Evolutionary conservation across 176 grass and related monocot genomes (phyloP), one percentile per base, ranked within the genome.

Genomic region (Cenchrus fungigraminus): DNA sequence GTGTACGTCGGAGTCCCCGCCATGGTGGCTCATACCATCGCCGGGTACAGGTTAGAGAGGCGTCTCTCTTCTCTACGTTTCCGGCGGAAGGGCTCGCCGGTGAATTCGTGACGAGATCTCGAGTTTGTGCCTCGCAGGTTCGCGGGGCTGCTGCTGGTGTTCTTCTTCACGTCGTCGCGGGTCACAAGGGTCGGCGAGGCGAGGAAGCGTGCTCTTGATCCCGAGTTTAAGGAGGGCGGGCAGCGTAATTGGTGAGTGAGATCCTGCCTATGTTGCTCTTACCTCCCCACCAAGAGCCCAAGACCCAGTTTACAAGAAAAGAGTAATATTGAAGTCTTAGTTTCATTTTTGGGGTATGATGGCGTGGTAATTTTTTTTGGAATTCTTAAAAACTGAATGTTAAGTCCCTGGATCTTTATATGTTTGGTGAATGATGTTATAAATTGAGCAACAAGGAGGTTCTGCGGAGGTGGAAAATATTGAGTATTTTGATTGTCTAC

Each of bases 131-230:
- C 52, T 32, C 81, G 88, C 74, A 98, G 97, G 88, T 95, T 94
- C 80, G 93, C 85, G 8, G 92, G 90, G 58, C 76, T 98, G 44
- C 88, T 98, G 15, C 84, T 98, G 31, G 89, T 98, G 13, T 95
- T 98, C 91, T 98, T 95, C 89, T 98, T 98, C 88, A 94, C 96
- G 16, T 72, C 96, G 42, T 98, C 96, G 51, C 87, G 87, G 87
- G 77, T 94, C 73, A 98, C 96, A 50, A 95, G 93, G 90, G 61
- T 94, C 31, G 93, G 96, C 74, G 87, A 92, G 89, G 89, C 85
- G 54, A 90, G 87, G 91, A 98, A 98, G 80, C 85, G 87, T 42
- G 86, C 46, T n/a, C 92, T 98, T 7, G 96, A 98, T 46, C 71
- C 74, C 43, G 93, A 95, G 19, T 98, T 98, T 75, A 98, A 98